These are phyloP conservation scores for Raddia guianensis DNA, from an alignment of 176 grass and related monocot species.

Conservation along the genomic window DNA sequence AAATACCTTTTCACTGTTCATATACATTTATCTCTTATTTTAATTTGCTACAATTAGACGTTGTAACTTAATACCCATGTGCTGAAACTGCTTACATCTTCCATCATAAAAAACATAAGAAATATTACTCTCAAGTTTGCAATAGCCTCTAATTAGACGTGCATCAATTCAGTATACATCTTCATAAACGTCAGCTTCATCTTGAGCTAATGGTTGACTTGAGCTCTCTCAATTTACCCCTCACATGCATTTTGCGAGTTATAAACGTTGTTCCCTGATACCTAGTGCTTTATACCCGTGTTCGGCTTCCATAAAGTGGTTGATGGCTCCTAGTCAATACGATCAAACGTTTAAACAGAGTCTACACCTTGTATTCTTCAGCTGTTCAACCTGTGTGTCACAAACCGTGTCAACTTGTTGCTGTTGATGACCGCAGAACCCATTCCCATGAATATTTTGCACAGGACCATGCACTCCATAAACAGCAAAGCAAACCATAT, in stretches of 20 bases:
- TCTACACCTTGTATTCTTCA: not conserved
- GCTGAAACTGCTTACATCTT: not conserved
- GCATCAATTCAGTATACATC: not conserved
- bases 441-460: conserved; percentile 29
- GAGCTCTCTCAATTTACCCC: not conserved
- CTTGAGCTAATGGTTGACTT: conserved; percentile 32
- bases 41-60: too few species aligned
- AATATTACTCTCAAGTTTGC: not conserved
- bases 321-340: not conserved
- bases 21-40: too few species aligned
- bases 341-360: not conserved
- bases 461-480: not conserved
- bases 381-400: not conserved
- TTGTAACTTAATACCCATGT: too few species aligned
- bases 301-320: conserved; percentile 23
- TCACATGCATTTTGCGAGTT: conserved; percentile 47
- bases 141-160: not conserved
- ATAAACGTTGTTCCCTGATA: not conserved
- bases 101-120: not conserved
- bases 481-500: not conserved
- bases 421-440: conserved; percentile 24
- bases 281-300: conserved; percentile 27
- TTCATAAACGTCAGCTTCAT: not conserved
- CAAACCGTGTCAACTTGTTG: conserved; percentile 14
- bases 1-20: too few species aligned